Base-by-base conservation (phyloP, 352 stramenopile species). In the Phytophthora macrochlamydospora region DNA sequence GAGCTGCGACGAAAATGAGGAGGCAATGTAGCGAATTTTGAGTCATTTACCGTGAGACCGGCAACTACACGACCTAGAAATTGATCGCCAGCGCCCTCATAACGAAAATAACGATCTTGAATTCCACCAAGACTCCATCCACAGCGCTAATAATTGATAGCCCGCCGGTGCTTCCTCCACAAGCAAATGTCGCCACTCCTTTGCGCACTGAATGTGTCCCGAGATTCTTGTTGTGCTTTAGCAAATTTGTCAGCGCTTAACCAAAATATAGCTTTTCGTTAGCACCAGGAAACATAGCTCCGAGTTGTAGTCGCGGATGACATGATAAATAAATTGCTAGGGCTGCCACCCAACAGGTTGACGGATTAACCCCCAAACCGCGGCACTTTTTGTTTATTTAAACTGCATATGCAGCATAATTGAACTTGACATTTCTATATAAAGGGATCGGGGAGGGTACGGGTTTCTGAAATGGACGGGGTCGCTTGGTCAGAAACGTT, bases 121-220 rank as follows among this genome's bases (percentile, higher is more conserved):
- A 73, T 49, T 13, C 53, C 48, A 12, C 65, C 58, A 7, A 73
- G 3, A 7, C 24, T 51, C 65, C 59, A 68, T 2, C 49, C 59
- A 43, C 49, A 65, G 2, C 54, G 52, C 48, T 61, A 8, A 58
- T 38, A 45, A 68, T 67, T 11, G 58, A 65, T 13, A 57, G 58
- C 7, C 54, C 65, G 6, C 59, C 18, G 3, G 49, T 73, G 14
- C 38, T 54, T 30, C 59, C 65, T 35, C 65, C 38, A 54, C 59
- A 67, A 1, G 54, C 54, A 53, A 69, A 73, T 35, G 65, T 67
- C 14, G 54, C 59, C 0, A 65, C 54, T 5, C 43, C 59, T 55
- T 73, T 65, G 6, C 65, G 35, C 5, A 65, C 35, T 30, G 59
- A 73, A 28, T 73, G 58, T 0, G 66, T 70, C 14, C 66, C 61